Evolutionary conservation across 169 alveolate genomes (phyloP), one percentile per base, ranked within the genome.

Genomic region (Toxoplasma gondii): DNA sequence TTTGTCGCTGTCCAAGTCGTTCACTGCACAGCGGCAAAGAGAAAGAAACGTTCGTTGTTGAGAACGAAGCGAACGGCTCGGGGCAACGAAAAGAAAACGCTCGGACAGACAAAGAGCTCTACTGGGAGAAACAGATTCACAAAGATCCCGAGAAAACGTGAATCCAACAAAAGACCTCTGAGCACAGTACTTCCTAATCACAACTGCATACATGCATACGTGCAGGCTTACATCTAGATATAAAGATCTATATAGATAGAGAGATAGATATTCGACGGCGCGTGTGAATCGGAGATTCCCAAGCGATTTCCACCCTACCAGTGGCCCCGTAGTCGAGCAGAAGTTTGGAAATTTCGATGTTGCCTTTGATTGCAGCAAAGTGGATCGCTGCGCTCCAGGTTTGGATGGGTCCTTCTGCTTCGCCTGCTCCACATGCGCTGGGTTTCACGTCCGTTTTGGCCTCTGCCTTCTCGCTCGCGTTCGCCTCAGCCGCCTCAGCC

Each of bases 361-460:
- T 95, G 41, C 96, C 96, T 81, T 95, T 93, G 88, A 96, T 96
- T 29, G 97, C 97, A 31, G 97, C 97, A 64, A 96, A 96, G 78
- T 96, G 97, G 70, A 96, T 96, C 5, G 97, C 96, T 44, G 95
- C 95, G 43, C 97, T 96, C 96, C 93, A 88, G 36, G 94, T 92
- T 43, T 92, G 94, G 24, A 53, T 29, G 17, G 94, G 88, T 54
- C 69, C 86, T 67, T 69, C 86, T 31, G 83, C 86, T 31, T 44
- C 86, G 53, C 31, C 41, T 39, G 64, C 69, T 58, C 69, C 49
- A 44, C 27, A 44, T 16, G 44, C 84, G 43, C 39, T 12, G 1
- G 1, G 41, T 1, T 31, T 19, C 84, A n/a, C 84, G 39, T 36
- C 43, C 39, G 4, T 19, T 12, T 17, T 12, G 1, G 44, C 9